A percentile compares a stretch with the other conserved stretches of the same genome.
phyloP scores from a whole-genome alignment of 352 stramenopile genomes.

The Elongisporangium prolatum region DNA sequence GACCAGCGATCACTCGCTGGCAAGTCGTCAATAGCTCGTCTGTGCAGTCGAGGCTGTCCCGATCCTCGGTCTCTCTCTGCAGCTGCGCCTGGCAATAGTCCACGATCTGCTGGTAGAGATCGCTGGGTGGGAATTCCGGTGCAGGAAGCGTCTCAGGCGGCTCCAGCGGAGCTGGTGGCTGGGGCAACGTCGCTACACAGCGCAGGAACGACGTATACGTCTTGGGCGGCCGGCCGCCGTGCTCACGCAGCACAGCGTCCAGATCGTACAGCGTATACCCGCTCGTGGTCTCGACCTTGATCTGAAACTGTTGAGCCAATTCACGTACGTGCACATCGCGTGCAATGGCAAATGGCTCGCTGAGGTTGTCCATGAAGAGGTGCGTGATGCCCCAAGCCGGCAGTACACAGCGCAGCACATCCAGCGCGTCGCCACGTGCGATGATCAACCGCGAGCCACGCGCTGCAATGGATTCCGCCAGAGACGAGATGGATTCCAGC shows the following conservation, averaged over 20 bases:
- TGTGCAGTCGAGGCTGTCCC: neutral
- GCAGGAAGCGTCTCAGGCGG: conserved; percentile 38
- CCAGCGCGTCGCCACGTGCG: conserved; percentile 63
- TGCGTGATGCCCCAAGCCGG: conserved; percentile 86
- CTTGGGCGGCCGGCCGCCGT: conserved; percentile 54
- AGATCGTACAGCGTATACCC: conserved; percentile 74
- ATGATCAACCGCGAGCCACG: conserved; percentile 68
- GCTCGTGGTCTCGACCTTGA: conserved; percentile 70
- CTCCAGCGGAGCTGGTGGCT: conserved; percentile 39
- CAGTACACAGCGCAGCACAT: conserved; percentile 79
- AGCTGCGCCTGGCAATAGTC: conserved; percentile 44
- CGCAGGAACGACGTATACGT: conserved; percentile 75
- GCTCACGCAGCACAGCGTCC: conserved; percentile 50
- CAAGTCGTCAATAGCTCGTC: conserved; percentile 26
- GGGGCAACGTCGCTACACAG: conserved; percentile 42
- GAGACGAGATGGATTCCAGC: conserved; percentile 88
- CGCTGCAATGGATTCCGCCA: conserved; percentile 61
- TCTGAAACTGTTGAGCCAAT: conserved; percentile 36
- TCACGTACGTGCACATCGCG: conserved; percentile 67
- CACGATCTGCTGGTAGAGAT: conserved; percentile 55
- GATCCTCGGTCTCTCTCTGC: conserved; percentile 10
- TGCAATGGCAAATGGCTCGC: conserved; percentile 86
- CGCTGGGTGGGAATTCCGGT: conserved; percentile 34
- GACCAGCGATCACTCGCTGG: conserved; percentile 37
- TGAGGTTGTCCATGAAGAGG: conserved; percentile 90